Conservation (phyloP, 108 stramenopile genomes). For the Pseudonitzschia multistriata region DNA sequence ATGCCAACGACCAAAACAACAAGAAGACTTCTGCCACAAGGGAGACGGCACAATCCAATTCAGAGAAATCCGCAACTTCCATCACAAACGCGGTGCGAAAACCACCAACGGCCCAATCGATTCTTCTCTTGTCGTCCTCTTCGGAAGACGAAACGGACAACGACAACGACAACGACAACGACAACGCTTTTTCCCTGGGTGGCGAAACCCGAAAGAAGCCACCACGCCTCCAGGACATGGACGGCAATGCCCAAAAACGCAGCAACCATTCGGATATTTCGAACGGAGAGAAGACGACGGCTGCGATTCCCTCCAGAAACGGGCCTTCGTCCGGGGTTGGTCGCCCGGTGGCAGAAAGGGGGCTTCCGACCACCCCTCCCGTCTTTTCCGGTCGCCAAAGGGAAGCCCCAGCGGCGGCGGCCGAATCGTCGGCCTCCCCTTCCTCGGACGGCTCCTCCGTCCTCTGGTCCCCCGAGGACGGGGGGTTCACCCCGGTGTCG, state of each 20-base stretch:
- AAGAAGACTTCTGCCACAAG: too few species aligned
- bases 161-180: background rate
- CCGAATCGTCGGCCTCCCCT: background rate
- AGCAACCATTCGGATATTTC: too few species aligned
- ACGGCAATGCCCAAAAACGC: background rate
- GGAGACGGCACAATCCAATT: too few species aligned
- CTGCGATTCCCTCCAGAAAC: too few species aligned
- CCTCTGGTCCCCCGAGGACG: slow-evolving; percentile 2
- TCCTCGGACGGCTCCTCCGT: background rate
- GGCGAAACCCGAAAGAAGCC: background rate
- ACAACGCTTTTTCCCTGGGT: background rate
- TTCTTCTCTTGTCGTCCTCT: background rate
- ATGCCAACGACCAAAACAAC: too few species aligned
- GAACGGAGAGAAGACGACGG: too few species aligned
- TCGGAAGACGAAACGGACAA: background rate
- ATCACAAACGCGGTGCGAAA: too few species aligned
- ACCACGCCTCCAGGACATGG: background rate
- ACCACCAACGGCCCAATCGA: too few species aligned
- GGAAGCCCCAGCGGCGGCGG: background rate
- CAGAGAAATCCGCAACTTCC: background rate
- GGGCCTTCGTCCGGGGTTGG: too few species aligned
- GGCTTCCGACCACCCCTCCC: background rate
- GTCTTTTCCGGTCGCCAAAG: background rate
- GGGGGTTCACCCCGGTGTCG: too few species aligned
- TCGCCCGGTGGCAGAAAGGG: background rate